Conservation (phyloP, 208 protist species). For the Wallacemonas sp. region DNA sequence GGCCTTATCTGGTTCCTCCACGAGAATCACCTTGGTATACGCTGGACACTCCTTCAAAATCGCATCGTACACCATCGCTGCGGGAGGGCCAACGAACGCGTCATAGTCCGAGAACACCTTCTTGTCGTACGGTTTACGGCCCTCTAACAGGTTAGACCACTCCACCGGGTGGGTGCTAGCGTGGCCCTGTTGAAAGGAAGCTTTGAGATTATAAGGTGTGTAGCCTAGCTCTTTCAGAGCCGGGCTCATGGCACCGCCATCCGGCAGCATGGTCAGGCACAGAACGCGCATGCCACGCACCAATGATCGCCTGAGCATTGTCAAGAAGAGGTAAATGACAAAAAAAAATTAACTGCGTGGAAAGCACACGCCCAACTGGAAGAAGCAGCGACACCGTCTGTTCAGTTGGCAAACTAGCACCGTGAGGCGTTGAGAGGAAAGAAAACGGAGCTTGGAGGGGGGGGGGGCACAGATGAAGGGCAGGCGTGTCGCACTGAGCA, state of each 20-base stretch:
- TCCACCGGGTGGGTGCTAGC: constrained; percentile 45
- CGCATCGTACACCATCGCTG: constrained; percentile 47
- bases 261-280: constrained; percentile 69
- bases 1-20: constrained; percentile 64
- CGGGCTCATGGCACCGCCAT: constrained; percentile 52
- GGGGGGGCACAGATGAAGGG: too few species aligned
- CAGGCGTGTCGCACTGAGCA: too few species aligned
- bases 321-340: background rate
- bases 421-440: too few species aligned
- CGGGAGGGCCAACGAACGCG: constrained; percentile 55
- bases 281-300: constrained; percentile 46
- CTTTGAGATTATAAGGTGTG: constrained; percentile 61
- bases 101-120: constrained; percentile 58
- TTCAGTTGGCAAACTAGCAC: too few species aligned
- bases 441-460: too few species aligned
- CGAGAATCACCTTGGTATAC: constrained; percentile 81
- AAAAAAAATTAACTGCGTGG: too few species aligned
- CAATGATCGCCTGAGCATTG: constrained; percentile 21
- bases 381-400: too few species aligned
- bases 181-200: constrained; percentile 48
- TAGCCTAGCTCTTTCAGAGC: constrained; percentile 65
- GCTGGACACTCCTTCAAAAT: constrained; percentile 55
- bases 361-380: too few species aligned
- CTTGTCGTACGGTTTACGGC: constrained; percentile 28
- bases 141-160: constrained; percentile 49